Base-by-base conservation (phyloP, 768 basidiomycete species). In the Trichaptum fuscoviolaceum region DNA sequence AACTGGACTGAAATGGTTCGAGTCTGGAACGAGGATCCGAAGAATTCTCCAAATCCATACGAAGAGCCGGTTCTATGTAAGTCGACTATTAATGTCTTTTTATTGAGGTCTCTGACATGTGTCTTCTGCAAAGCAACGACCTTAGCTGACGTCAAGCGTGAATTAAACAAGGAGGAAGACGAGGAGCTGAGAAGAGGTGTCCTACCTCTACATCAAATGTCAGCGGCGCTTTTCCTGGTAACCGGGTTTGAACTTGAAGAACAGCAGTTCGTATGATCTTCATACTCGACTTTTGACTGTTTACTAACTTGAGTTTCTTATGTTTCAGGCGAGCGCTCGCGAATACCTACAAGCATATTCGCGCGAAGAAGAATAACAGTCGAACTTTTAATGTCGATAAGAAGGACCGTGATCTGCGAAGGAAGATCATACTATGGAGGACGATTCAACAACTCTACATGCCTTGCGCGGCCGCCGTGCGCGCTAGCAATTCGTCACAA, bases 361-460 rank as follows among this genome's bases (percentile, higher is more conserved):
- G 42, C 42, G 42, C 42, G 3, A 52, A 52, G 10, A 52, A 52
- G 10, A 52, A 52, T 20, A 52, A 52, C 42, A 52, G 42, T 52
- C 42, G 42, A 12, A 52, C 42, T 12, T 52, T 52, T 12, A 61
- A 34, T 18, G 24, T 61, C 15, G 25, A 61, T 17, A 25, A 61
- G 59, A 61, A 61, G 59, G 25, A 34, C 25, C 24, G 23, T 2
- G 23, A 25, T 12, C 6, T 61, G 1, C 24, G 59, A 18, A 25
- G 30, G 8, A 25, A 34, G 15, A 61, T 61, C 12, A 34, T 25
- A 7, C 15, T 34, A 25, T 72, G 71, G 71, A 58, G 58, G 2
- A 59, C 4, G 1, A 64, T 65, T 0, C 71, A 71, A 26, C 36
- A 64, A 17, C 35, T 70, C 6, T 69, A 71, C 57, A 69, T 71